Evolutionary conservation across 2,329 filamentous ascomycete species (phyloP), one percentile per base, ranked within the genome.

Genomic region (Xylariaceae sp.): DNA sequence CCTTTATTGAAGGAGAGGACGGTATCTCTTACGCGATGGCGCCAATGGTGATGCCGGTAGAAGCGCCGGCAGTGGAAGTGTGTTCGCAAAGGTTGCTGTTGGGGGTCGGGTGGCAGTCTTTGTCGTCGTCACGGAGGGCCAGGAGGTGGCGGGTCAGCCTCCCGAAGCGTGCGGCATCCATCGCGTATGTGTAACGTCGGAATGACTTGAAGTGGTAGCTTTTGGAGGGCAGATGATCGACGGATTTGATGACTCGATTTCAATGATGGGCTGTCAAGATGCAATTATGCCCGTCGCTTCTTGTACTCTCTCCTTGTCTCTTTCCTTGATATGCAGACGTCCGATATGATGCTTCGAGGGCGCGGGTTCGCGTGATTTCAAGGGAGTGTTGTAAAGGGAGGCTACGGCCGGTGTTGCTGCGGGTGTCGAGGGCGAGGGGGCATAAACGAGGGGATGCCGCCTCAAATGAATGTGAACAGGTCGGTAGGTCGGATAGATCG

Each of bases 21-120:
- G 15, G n/a, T 1, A 18, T 36, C 11, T 17, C 17, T 58, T 63
- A 65, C 63, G 49, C 44, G 11, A 60, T 51, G 22, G 49, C 45
- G 11, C 60, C 58, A 35, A 64, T 49, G 33, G 59, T 47, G 42
- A 65, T 62, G 6, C 46, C 49, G 11, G 54, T 61, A 2, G 48
- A 42, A 14, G 55, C 51, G 12, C 47, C 50, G 10, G 58, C 49
- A 10, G 51, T 54, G 2, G 53, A 44, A 12, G 60, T 57, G 50
- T 65, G 64, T 51, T 65, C 61, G 54, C 63, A 65, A 1, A 63
- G 58, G 48, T 64, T 45, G 45, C 62, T 61, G 32, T 64, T 47
- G 32, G 60, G 59, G 14, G 38, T 43, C n/a, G 62, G 62, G 38
- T 62, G 62, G 43, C 60, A 62, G 18, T 57, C 33, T 27, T 56